phyloP scores from a whole-genome alignment of 129 eudicot genomes.

The Helianthus annuus region HanXRQr2.0-SUNRISE NC_035441.2:160827907-160828406 shows the following conservation, averaged over 20 bases:
- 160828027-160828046: slow-evolving; percentile 30
- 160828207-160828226: slow-evolving; percentile 34
- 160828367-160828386: slow-evolving; percentile 6
- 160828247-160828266: slow-evolving; percentile 31
- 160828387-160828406: slow-evolving; percentile 22
- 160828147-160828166: slow-evolving; percentile 21
- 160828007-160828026: slow-evolving; percentile 41
- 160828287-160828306: slow-evolving; percentile 4
- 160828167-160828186: slow-evolving; percentile 8
- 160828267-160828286: slow-evolving; percentile 32
- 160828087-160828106: slow-evolving; percentile 40
- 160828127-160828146: slow-evolving; percentile 32
- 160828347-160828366: slow-evolving; percentile 55
- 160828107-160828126: slow-evolving; percentile 46
- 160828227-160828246: slow-evolving; percentile 28
- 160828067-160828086: slow-evolving; percentile 27
- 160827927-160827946: slow-evolving; percentile 43
- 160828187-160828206: slow-evolving; percentile 34
- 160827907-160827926: slow-evolving; percentile 28
- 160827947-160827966: slow-evolving; percentile 68
- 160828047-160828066: slow-evolving; percentile 25
- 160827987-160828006: slow-evolving; percentile 47
- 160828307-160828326: slow-evolving; percentile 33
- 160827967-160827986: slow-evolving; percentile 66
- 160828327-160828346: slow-evolving; percentile 30